Evolutionary conservation across 2,329 filamentous ascomycete genomes (phyloP), one percentile per base, ranked within the genome.

Genomic region (Aspergillus phoenicis): DNA sequence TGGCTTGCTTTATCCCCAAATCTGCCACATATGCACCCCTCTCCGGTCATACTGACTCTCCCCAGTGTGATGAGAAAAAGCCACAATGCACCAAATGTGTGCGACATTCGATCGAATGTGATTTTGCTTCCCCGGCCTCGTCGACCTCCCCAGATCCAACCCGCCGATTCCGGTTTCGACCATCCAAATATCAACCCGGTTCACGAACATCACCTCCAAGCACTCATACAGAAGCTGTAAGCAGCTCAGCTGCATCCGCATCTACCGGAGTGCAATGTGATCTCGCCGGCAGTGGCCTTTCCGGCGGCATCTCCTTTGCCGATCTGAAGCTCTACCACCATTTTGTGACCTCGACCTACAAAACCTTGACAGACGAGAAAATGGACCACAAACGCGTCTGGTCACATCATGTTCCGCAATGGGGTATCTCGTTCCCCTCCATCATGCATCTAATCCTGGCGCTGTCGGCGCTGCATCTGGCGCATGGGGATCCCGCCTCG

Each of bases 1-100:
- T 53, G 28, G 41, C 3, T 13, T 24, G 15, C 17, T 60, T 53
- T 20, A 38, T 17, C 17, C 39, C 17, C 58, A 17, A 15, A 48
- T 53, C 13, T 13, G 41, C 39, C 22, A 11, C 24, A 11, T 24
- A 48, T 10, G 4, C 26, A 22, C n/a, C 36, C n/a, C 41, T 41
- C 11, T 43, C n/a, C 20, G 26, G n/a, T 17, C 30, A 17, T 2
- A 48, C 64, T 63, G 30, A 68, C 39, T n/a, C 4, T 10, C 10
- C 45, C 15, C 67, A 75, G 73, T 76, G 74, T 54, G 73, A 76
- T 43, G 74, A 76, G 60, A 71, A 67, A 47, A 69, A 66, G n/a
- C 73, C 73, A 7, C 52, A 56, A 11, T 76, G 73, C 60, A 59
- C 58, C 8, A 74, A 74, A 49, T 76, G 74, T 54, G 38, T 61